phyloP scores from a whole-genome alignment of 306 rosid genomes.

The Ormosia semicastrata region DNA sequence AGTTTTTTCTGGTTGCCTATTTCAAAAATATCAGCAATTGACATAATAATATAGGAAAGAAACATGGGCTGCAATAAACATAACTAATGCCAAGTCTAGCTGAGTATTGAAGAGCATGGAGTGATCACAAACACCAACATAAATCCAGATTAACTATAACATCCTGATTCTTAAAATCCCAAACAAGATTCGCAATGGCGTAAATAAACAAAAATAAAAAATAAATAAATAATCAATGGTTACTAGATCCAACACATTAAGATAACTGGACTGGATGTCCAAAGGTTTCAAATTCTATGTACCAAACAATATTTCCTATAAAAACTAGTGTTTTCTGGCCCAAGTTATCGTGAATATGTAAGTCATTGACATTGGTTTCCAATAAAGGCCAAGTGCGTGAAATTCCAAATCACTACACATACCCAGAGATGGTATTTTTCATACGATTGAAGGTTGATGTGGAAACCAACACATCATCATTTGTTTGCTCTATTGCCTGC shows the following conservation, averaged over 20 bases:
- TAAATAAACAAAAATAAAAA: neutral
- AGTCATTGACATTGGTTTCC: neutral
- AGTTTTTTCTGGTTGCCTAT: slow-evolving; percentile 91
- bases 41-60: neutral
- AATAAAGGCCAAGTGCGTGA: slow-evolving; percentile 8
- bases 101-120: neutral
- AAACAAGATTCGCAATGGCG: neutral
- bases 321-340: neutral
- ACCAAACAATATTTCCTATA: neutral
- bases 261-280: neutral
- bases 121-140: neutral
- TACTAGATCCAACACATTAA: slow-evolving; percentile 3
- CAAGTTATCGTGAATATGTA: slow-evolving; percentile 21
- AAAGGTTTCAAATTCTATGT: neutral
- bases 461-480: slow-evolving; percentile 73
- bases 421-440: slow-evolving; percentile 98
- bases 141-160: neutral
- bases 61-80: neutral
- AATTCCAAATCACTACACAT: slow-evolving; percentile 31
- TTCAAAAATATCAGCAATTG: slow-evolving; percentile 23
- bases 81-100: neutral
- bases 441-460: slow-evolving; percentile 89
- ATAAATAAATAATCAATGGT: neutral
- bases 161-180: neutral
- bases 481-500: slow-evolving; percentile 72